Base-by-base conservation (phyloP, 768 basidiomycete species). In the Suillus weaverae region DNA sequence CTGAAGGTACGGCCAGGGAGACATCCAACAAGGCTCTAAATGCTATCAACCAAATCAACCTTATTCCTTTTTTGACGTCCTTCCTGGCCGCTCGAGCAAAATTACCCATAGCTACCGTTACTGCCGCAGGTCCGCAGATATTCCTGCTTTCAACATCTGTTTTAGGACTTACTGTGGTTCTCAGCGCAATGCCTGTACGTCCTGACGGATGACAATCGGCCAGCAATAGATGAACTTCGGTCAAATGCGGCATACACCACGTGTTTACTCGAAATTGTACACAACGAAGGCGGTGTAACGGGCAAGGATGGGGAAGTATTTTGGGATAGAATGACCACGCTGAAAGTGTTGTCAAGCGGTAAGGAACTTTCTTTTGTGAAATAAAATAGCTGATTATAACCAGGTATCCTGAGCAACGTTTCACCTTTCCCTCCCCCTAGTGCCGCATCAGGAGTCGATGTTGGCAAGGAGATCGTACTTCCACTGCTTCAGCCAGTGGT, bases 131-230 rank as follows among this genome's bases (percentile, higher is more conserved):
- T 94, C 70, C 44, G 81, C 71, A 38, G 60, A 50, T 66, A 39
- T 5, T 30, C 18, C 0, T 11, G 7, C 53, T 46, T 26, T 33
- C 9, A 26, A 50, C 14, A 4, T 16, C 38, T 22, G 22, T 22
- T 63, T 43, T 50, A 26, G 51, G 30, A 41, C 53, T 57, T 46
- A 44, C 59, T 32, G 30, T 39, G 30, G 51, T 8, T 38, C 60
- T 33, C 69, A 95, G 95, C 94, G 0, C 96, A 98, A 72, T 94
- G 94, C 71, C 79, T 97, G 20, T 97, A 97, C 75, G 92, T 97
- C 65, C 80, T 98, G 33, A 93, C 94, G 2, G 94, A 96, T 73
- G 96, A 97, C 72, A 98, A 97, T 67, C 80, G 78, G n/a, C 84
- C 89, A 20, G 86, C 89, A 36, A 86, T 89, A 61, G 74, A 84